These are phyloP conservation scores for Colletotrichum zoysiae DNA, from an alignment of 2,329 filamentous ascomycete genomes.

Conservation along the genomic window DNA sequence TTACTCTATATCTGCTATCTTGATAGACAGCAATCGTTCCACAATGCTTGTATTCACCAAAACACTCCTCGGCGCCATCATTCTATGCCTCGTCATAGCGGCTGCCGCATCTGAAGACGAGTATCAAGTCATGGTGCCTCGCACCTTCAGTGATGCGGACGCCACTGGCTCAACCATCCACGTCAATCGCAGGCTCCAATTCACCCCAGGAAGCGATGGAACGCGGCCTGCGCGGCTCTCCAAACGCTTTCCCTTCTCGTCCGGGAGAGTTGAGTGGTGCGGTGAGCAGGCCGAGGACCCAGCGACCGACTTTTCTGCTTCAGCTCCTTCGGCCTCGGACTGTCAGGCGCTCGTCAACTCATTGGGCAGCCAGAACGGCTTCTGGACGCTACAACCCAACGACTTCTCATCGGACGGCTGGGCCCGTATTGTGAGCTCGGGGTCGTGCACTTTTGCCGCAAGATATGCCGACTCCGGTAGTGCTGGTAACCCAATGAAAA, in stretches of 20 bases:
- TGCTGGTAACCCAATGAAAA: slow-evolving; percentile 12
- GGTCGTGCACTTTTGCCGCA: slow-evolving; percentile 39
- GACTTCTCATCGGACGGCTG: slow-evolving; percentile 36
- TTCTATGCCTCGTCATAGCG: slow-evolving; percentile 1
- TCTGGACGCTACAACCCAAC: slow-evolving; percentile 31
- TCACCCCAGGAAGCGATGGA: slow-evolving; percentile 21
- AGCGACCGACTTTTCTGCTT: slow-evolving; percentile 26
- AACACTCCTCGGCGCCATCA: neutral
- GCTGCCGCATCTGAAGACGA: neutral
- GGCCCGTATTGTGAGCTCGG: slow-evolving; percentile 29
- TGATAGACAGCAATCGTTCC: neutral
- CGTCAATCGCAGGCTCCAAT: slow-evolving; percentile 20
- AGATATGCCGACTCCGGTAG: slow-evolving; percentile 22
- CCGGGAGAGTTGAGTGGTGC: slow-evolving; percentile 41
- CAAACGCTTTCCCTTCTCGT: slow-evolving; percentile 28
- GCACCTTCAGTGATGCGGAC: neutral
- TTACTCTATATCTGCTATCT: neutral
- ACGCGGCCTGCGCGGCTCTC: slow-evolving; percentile 19
- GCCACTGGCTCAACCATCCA: slow-evolving; percentile 7
- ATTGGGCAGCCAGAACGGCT: slow-evolving; percentile 21
- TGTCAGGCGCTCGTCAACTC: slow-evolving; percentile 24
- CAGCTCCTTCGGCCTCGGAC: slow-evolving; percentile 36
- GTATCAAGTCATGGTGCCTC: neutral
- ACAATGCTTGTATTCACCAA: slow-evolving; percentile 9
- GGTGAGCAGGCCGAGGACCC: slow-evolving; percentile 34